Percentiles rank a stretch among this genome's conserved stretches.
These are phyloP conservation scores for Camellia sinensis DNA, from an alignment of 148 eudicot genomes.

Conservation along the genomic window DNA sequence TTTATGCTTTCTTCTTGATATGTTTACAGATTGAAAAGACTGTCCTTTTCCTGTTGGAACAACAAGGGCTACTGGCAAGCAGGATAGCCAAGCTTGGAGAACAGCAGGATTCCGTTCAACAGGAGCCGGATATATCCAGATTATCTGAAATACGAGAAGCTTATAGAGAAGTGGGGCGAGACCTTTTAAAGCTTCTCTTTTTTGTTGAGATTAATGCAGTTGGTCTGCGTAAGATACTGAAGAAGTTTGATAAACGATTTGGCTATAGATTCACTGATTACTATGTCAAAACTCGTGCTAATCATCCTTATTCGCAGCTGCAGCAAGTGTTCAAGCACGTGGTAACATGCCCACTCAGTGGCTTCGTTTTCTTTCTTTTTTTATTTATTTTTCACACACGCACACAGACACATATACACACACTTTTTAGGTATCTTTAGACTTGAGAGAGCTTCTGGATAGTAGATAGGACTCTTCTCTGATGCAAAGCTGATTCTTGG, in stretches of 20 bases:
- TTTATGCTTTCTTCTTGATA: background rate
- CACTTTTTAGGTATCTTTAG: background rate
- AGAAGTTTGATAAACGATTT: slow-evolving; percentile 89
- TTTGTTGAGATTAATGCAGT: slow-evolving; percentile 86
- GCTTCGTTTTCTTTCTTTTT: background rate
- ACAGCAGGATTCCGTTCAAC: slow-evolving; percentile 53
- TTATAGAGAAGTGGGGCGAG: slow-evolving; percentile 69
- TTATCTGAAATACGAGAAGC: slow-evolving; percentile 63
- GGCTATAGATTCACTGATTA: slow-evolving; percentile 78
- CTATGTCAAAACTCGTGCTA: slow-evolving; percentile 90
- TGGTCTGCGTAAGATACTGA: slow-evolving; percentile 85
- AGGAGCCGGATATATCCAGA: slow-evolving; percentile 54
- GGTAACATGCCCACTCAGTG: slow-evolving; percentile 40
- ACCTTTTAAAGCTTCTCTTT: slow-evolving; percentile 71
- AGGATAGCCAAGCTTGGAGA: slow-evolving; percentile 62
- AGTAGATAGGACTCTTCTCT: background rate
- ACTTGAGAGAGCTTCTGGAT: background rate
- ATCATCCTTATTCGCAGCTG: slow-evolving; percentile 90
- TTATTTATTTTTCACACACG: background rate
- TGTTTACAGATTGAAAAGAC: slow-evolving; percentile 67
- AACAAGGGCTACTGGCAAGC: slow-evolving; percentile 84
- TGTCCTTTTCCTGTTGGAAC: slow-evolving; percentile 84
- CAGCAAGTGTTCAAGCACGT: slow-evolving; percentile 96
- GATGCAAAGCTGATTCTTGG: background rate
- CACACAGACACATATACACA: no score